Evolutionary conservation across 768 basidiomycete species (phyloP).

Genomic region (Suillus luteus): DNA sequence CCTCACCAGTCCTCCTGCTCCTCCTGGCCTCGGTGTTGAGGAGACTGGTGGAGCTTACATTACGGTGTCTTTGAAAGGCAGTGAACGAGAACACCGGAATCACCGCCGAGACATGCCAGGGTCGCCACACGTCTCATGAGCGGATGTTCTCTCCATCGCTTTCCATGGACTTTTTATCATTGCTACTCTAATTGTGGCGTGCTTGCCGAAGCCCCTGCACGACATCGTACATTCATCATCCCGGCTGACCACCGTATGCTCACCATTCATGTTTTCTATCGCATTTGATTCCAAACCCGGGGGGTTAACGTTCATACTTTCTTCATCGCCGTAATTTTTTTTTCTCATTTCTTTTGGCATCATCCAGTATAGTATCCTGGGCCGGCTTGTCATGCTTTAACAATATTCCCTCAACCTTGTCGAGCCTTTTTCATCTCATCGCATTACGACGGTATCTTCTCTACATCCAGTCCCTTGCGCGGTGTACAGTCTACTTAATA

Average conservation of each 20-base stretch:
- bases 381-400: slow-evolving; percentile 28
- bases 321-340: slow-evolving; percentile 33
- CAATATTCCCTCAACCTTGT: slow-evolving; percentile 23
- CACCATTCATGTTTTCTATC: slow-evolving; percentile 25
- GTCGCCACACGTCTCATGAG: slow-evolving; percentile 33
- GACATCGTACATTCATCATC: slow-evolving; percentile 26
- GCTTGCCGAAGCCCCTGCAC: slow-evolving; percentile 31
- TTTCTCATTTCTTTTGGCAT: slow-evolving; percentile 29
- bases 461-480: slow-evolving; percentile 25
- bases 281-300: slow-evolving; percentile 19
- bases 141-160: slow-evolving; percentile 18
- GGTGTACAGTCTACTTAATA: slow-evolving; percentile 39
- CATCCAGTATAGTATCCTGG: slow-evolving; percentile 29
- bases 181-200: slow-evolving; percentile 20
- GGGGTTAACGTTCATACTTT: slow-evolving; percentile 31
- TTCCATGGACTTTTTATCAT: slow-evolving; percentile 23
- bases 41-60: slow-evolving; percentile 85
- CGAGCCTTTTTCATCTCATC: slow-evolving; percentile 26
- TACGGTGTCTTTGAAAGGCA: slow-evolving; percentile 80
- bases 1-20: slow-evolving; percentile 59
- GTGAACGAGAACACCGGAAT: slow-evolving; percentile 63
- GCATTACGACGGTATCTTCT: slow-evolving; percentile 29
- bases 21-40: slow-evolving; percentile 64
- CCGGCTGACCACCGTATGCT: slow-evolving; percentile 19
- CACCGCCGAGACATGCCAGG: slow-evolving; percentile 28